These are phyloP conservation scores for Schizosaccharomyces cryophilus DNA, from an alignment of 805 yeast species.

Conservation along the genomic window DNA sequence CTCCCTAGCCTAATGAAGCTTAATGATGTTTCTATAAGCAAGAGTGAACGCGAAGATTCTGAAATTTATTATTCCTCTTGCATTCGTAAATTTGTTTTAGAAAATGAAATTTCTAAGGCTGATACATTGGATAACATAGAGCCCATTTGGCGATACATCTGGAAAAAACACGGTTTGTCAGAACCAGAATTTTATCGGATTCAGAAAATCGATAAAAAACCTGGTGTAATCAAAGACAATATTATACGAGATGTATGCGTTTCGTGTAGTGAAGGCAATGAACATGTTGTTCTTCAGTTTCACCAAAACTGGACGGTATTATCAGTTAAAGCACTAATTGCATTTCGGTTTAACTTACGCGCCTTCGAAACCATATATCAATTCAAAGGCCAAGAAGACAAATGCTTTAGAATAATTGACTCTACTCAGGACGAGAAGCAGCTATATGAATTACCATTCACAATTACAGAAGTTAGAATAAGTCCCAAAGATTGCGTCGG, in stretches of 20 bases:
- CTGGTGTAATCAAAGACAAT: neutral
- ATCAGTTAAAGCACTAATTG: neutral
- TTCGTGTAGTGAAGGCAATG: neutral
- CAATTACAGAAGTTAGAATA: neutral
- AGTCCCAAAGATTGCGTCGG: neutral
- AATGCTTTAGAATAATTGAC: neutral
- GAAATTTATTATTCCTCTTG: neutral
- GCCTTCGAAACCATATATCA: neutral
- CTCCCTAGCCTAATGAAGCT: neutral
- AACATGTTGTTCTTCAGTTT: neutral
- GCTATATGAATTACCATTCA: neutral
- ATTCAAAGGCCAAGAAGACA: neutral
- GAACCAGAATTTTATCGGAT: too few relatives aligned
- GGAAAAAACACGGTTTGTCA: neutral
- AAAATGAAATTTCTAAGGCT: neutral
- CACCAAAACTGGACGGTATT: neutral
- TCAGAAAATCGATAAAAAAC: neutral
- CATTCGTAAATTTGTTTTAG: neutral
- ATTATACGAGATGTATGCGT: neutral
- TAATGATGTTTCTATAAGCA: neutral
- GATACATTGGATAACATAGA: neutral
- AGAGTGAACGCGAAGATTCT: neutral
- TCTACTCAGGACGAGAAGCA: neutral
- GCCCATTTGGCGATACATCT: neutral
- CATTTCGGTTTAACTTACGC: neutral